A percentile compares a stretch with the other conserved stretches of the same genome.
These are phyloP conservation scores for Cardamine occulta DNA, from an alignment of 345 rosid species.

Conservation along the genomic window DNA sequence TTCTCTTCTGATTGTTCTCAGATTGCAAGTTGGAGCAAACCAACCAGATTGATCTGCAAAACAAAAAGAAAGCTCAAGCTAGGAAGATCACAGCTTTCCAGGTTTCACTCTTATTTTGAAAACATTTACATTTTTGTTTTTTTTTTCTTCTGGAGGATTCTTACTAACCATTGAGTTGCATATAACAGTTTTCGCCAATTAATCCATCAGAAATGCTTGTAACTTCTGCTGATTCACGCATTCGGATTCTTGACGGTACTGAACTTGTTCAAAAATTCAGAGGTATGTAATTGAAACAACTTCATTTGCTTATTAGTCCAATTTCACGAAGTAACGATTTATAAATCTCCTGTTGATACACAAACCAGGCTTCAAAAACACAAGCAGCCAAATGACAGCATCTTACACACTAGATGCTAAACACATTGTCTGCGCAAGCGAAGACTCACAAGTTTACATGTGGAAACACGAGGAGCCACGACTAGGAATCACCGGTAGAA, in stretches of 20 bases:
- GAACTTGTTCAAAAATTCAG: constrained; percentile 67
- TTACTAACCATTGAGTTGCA: constrained; percentile 21
- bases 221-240: constrained; percentile 88
- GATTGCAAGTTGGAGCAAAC: constrained; percentile 66
- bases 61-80: constrained; percentile 62
- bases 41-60: constrained; percentile 55
- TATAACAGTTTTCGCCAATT: constrained; percentile 66
- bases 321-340: not conserved
- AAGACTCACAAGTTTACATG: constrained; percentile 82
- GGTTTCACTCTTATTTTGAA: constrained; percentile 45
- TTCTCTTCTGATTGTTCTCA: constrained; percentile 44
- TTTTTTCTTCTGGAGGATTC: not conserved
- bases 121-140: not conserved
- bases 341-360: not conserved
- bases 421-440: constrained; percentile 74
- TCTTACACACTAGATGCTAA: constrained; percentile 75
- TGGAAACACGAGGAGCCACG: constrained; percentile 73
- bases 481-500: constrained; percentile 50
- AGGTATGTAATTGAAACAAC: constrained; percentile 50
- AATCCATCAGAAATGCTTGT: constrained; percentile 84
- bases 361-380: constrained; percentile 72
- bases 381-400: constrained; percentile 87
- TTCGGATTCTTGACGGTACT: constrained; percentile 70
- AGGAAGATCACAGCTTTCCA: constrained; percentile 93
- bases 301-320: not conserved